A percentile compares a stretch with the other conserved stretches of the same genome.
phyloP scores from a whole-genome alignment of 345 rosid genomes.

The Lumnitzera racemosa region DNA sequence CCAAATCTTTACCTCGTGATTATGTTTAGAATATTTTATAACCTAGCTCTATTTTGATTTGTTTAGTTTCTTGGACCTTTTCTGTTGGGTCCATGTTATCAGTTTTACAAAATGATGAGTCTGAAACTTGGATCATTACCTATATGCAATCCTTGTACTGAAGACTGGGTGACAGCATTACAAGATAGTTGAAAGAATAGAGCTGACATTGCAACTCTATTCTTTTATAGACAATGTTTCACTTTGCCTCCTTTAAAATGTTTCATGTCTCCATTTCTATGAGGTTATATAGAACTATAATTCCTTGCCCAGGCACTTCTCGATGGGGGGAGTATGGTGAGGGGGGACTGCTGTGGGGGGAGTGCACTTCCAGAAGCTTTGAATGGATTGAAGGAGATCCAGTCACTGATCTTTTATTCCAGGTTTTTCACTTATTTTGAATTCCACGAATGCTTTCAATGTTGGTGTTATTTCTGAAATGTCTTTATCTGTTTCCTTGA shows the following conservation, averaged over 20 bases:
- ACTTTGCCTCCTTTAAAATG: no score
- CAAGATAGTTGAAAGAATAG: no score
- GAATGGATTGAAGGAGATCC: conserved; percentile 90
- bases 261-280: not conserved
- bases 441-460: not conserved
- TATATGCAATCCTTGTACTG: no score
- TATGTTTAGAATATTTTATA: no score
- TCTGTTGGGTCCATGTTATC: no score
- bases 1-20: no score
- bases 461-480: not conserved
- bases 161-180: no score
- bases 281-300: not conserved
- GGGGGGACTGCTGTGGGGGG: conserved; percentile 97
- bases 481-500: conserved; percentile 1
- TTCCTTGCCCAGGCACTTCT: conserved; percentile 48
- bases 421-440: conserved; percentile 31
- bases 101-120: no score
- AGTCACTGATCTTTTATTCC: conserved; percentile 51
- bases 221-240: not conserved
- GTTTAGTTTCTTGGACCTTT: no score
- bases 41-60: no score
- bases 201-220: no score
- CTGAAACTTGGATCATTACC: no score
- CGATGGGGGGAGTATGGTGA: conserved; percentile 98
- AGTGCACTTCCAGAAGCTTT: conserved; percentile 63